A percentile compares a stretch with the other conserved stretches of the same genome.
These are phyloP conservation scores for Naematelia encephala DNA, from an alignment of 768 basidiomycete species.

Conservation along the genomic window DNA sequence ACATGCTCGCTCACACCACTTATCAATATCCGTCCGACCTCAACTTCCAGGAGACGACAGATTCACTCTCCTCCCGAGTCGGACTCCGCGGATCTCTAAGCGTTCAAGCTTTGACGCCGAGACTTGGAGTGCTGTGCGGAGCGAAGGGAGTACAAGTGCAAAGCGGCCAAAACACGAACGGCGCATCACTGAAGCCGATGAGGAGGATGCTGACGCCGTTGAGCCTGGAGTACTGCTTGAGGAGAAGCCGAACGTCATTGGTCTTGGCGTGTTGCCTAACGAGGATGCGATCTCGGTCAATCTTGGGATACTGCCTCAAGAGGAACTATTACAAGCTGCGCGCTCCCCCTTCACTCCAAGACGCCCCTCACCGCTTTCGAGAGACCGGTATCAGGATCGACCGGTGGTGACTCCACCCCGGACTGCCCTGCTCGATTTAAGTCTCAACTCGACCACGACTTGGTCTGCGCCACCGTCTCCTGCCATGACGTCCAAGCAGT, in stretches of 20 bases:
- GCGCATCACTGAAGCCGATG: constrained; percentile 38
- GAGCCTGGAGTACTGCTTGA: background rate
- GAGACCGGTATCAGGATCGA: background rate
- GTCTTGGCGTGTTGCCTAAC: background rate
- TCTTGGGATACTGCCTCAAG: background rate
- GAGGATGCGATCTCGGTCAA: background rate
- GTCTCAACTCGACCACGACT: background rate
- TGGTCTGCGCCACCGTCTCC: background rate
- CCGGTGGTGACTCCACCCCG: background rate
- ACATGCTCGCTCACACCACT: constrained; percentile 8
- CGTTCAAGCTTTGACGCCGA: constrained; percentile 26
- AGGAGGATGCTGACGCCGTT: constrained; percentile 16
- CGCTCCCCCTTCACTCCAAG: background rate
- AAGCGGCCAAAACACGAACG: constrained; percentile 23
- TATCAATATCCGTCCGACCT: constrained; percentile 2
- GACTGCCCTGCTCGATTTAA: background rate
- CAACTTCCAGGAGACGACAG: constrained; percentile 18
- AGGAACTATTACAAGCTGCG: background rate
- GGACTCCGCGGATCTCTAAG: constrained; percentile 34
- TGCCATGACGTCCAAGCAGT: background rate
- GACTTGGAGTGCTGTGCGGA: background rate
- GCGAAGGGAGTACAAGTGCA: constrained; percentile 1
- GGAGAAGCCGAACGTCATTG: constrained; percentile 1
- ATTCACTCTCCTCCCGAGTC: constrained; percentile 37
- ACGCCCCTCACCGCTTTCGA: background rate